Percentiles rank a stretch among this genome's conserved stretches.
Conservation (phyloP, 1,284 basidiomycete genomes). For the Cutaneotrichosporon cavernicola region DNA sequence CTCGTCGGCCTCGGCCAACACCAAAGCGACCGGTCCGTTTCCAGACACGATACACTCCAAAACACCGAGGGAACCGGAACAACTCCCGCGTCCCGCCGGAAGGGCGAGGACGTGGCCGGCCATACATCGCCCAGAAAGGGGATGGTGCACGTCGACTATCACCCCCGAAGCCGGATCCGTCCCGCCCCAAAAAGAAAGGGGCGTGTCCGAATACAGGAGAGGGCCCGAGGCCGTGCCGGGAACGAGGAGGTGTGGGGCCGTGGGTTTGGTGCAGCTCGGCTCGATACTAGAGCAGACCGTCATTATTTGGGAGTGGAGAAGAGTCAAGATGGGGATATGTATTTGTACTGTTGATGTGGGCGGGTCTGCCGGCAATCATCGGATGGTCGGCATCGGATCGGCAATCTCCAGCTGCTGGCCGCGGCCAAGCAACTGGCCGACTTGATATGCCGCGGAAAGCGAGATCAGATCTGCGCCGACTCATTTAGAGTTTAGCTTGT, state of each 20-base stretch:
- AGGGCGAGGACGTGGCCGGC: constrained; percentile 15
- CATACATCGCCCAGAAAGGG: constrained; percentile 5
- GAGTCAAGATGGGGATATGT: background rate
- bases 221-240: constrained; percentile 13
- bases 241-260: constrained; percentile 13
- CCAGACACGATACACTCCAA: constrained; percentile 17
- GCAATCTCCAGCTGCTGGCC: too few relatives aligned
- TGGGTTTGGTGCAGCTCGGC: background rate
- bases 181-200: constrained; percentile 20
- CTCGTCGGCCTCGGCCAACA: constrained; percentile 10
- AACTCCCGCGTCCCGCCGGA: constrained; percentile 19
- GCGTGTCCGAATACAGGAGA: constrained; percentile 9
- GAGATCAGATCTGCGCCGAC: too few relatives aligned
- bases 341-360: too few relatives aligned
- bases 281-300: background rate
- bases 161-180: constrained; percentile 6
- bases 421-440: too few relatives aligned
- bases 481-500: too few relatives aligned
- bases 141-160: constrained; percentile 20
- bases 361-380: too few relatives aligned
- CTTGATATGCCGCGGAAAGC: too few relatives aligned
- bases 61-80: constrained; percentile 19
- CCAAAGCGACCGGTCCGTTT: constrained; percentile 4
- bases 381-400: too few relatives aligned
- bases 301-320: background rate